A percentile compares a stretch with the other conserved stretches of the same genome.
Evolutionary conservation across 768 basidiomycete genomes (phyloP).

Genomic region (Leccinum barrowsii): DNA sequence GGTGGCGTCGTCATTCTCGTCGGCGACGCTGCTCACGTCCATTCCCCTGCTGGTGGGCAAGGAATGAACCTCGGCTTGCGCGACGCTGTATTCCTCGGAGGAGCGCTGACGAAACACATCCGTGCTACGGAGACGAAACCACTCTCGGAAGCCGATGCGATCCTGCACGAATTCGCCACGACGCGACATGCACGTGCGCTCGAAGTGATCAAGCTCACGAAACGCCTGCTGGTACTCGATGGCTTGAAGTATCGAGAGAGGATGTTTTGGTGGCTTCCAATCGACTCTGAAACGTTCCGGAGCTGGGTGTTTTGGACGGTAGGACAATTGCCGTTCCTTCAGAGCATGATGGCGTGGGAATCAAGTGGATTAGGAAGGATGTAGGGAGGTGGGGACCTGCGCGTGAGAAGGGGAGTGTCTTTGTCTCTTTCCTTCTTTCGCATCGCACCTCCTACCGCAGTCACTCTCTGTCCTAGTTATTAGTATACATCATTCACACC

Average conservation of each 20-base stretch:
- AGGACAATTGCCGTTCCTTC: constrained; percentile 16
- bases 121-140: constrained; percentile 7
- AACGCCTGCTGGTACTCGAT: constrained; percentile 27
- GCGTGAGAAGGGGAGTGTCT: too few species aligned
- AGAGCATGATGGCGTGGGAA: constrained; percentile 14
- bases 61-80: constrained; percentile 59
- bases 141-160: constrained; percentile 23
- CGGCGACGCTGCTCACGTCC: constrained; percentile 51
- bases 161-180: constrained; percentile 35
- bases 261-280: constrained; percentile 23
- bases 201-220: constrained; percentile 40
- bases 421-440: too few species aligned
- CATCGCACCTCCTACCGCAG: too few species aligned
- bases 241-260: constrained; percentile 21
- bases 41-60: constrained; percentile 53
- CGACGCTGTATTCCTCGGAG: constrained; percentile 47
- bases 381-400: not conserved
- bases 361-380: constrained; percentile 21
- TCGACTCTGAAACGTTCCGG: constrained; percentile 26
- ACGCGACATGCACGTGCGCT: constrained; percentile 40
- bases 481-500: too few species aligned
- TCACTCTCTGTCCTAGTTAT: too few species aligned
- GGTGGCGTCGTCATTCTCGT: constrained; percentile 29
- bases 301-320: constrained; percentile 22
- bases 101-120: constrained; percentile 37